phyloP scores from a whole-genome alignment of 75 land plant genomes.

The Pinus tabuliformis region DNA sequence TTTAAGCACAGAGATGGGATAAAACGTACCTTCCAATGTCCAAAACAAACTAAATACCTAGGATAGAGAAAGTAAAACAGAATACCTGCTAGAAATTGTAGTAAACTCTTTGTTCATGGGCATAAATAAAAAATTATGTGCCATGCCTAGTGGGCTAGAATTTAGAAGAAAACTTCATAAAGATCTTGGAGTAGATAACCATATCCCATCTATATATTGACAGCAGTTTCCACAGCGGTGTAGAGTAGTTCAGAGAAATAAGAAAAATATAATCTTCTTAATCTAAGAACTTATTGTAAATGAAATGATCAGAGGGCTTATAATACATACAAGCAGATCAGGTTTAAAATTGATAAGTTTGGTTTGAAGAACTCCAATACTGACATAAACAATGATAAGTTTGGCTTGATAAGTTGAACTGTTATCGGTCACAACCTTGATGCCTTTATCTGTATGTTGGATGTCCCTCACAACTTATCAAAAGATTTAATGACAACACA shows the following conservation, averaged over 20 bases:
- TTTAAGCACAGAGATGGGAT: too few relatives aligned
- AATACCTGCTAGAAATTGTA: conserved; percentile 79
- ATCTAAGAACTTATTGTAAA: too few relatives aligned
- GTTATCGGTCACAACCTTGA: conserved; percentile 44
- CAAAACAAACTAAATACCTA: too few relatives aligned
- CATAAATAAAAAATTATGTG: conserved; percentile 70
- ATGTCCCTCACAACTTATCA: conserved; percentile 47
- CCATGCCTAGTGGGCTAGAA: conserved; percentile 77
- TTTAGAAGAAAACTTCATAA: conserved; percentile 24
- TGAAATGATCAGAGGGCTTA: too few relatives aligned
- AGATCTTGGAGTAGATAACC: not conserved
- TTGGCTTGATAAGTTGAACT: conserved; percentile 34
- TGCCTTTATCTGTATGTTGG: conserved; percentile 17
- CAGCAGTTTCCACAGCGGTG: not conserved
- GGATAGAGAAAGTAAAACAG: not conserved
- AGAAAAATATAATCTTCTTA: not conserved
- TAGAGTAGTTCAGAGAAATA: not conserved
- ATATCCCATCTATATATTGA: not conserved
- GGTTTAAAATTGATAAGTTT: conserved; percentile 53
- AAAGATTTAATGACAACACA: too few relatives aligned
- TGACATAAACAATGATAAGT: conserved; percentile 47
- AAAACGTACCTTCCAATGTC: too few relatives aligned
- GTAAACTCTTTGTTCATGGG: conserved; percentile 76
- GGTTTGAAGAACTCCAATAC: conserved; percentile 63
- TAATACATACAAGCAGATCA: conserved; percentile 47